Base-by-base conservation (phyloP, 768 basidiomycete species). In the Amanita exitialis region DNA sequence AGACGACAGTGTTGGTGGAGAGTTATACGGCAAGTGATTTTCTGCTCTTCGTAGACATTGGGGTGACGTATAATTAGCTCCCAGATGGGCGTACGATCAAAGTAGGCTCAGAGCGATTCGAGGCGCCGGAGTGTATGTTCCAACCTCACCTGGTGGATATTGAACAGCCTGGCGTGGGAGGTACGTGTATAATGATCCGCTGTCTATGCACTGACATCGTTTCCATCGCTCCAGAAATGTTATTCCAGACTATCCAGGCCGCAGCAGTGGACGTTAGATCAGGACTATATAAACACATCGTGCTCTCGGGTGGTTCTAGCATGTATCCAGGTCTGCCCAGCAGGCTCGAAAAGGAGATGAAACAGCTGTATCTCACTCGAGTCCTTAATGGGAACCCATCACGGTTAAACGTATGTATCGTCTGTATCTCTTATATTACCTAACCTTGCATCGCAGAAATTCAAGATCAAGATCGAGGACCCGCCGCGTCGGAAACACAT, bases 91-190 rank as follows among this genome's bases (percentile, higher is more conserved):
- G 96, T 49, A 80, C 76, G 12, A 96, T 98, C 77, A 96, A 95
- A 75, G 92, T 98, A 54, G 96, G 95, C 25, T 91, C 93, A 0
- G 96, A 99, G 65, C 87, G 96, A 10, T 99, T 97, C 62, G 95
- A 98, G 69, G 96, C 95, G 10, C 95, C 96, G 4, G 96, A 99
- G 69, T 98, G 96, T 71, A 93, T 98, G 92, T 98, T 99, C 84
- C 95, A 99, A 65, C 96, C 96, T 18, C 90, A 95, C 66, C 78
- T 99, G 3, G 93, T 98, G 42, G 95, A 99, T 60, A 73, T 98
- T 43, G 96, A 99, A 64, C 94, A 96, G 62, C 91, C 92, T 5
- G 95, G 95, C 41, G 83, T 97, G 44, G 94, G 94, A 70, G 90
- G 90, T 90, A 34, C 16, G 21, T 42, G 5, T 54, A 35, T 35